Evolutionary conservation across 306 rosid genomes (phyloP), one percentile per base, ranked within the genome.

Genomic region (Notholithocarpus densiflorus): DNA sequence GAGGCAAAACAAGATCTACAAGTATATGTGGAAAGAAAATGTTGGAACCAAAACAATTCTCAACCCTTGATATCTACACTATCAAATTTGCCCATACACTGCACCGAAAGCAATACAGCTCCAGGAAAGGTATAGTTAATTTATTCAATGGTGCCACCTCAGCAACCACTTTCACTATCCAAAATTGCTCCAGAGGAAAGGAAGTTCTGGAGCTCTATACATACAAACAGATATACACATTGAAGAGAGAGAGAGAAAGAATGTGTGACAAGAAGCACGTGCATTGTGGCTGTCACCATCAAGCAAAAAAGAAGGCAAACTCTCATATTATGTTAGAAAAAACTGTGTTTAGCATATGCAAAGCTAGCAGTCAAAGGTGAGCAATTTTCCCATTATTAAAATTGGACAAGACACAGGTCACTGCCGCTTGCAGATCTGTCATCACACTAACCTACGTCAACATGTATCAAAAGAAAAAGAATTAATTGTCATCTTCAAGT

Each of bases 391-490:
- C 69, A 27, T 4, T 1, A 43, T 8, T 43, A 43, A 10, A 7
- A 43, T 43, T 43, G 29, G 17, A n/a, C n/a, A n/a, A n/a, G n/a
- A n/a, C n/a, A n/a, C n/a, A n/a, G 1, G 37, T 62, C 27, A 15
- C 27, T 27, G 11, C 69, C 27, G n/a, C 69, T 26, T 13, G 10
- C 4, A 26, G 1, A 62, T 2, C 34, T 14, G 11, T 15, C 40
- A 62, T 26, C 69, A 62, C 98, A 89, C 98, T 94, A 82, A 92
- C 97, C 98, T 92, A 75, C n/a, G n/a, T 80, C 88, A 84, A 81
- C 80, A 79, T 34, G 79, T 68, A 76, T 71, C 86, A 84, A 80
- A 61, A 79, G 43, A 83, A 68, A 84, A 40, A 48, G 17, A 73
- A 76, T 82, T 54, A 73, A 78, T 31, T 26, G 56, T 79, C 72